Evolutionary conservation across 139 green algal genomes (phyloP), one percentile per base, ranked within the genome.

Genomic region (Chlorella vulgaris): DNA sequence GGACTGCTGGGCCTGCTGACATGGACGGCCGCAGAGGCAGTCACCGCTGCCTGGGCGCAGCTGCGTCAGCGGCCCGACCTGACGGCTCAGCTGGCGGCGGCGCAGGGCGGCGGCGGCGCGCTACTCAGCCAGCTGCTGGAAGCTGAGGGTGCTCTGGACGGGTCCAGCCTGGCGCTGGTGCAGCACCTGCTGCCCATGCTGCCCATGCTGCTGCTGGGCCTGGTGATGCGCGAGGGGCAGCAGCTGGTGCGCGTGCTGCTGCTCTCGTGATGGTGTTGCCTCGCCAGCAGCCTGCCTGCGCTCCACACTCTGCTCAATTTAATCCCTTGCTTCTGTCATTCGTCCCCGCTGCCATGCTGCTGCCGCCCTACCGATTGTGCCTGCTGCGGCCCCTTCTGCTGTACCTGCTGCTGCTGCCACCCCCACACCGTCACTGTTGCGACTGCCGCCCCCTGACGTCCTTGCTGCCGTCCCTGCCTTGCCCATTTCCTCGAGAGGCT

Each of bases 151-250:
- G 51, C 50, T 31, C 60, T 88, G n/a, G 68, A 70, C 4, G 18
- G 65, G 1, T 47, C 74, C 28, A 87, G 63, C 1, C 26, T 80
- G 22, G 69, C 66, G 6, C 80, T 87, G 2, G 26, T 86, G 70
- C 31, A 51, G 31, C 60, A 84, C 21, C 29, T 70, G 42, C 40
- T 91, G 76, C 85, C 88, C 1, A 73, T 83, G 15, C 50, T 86
- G 55, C 85, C 88, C 4, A n/a, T 85, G 2, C 80, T 91, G 60
- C 40, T 91, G 69, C 61, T 89, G n/a, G 88, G 88, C 21, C 83
- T 91, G 69, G 13, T 87, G 36, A 77, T 75, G 43, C 26, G 84
- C 18, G 88, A 91, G 43, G 88, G 85, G 3, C 66, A 42, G 1
- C 78, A 88, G 39, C 50, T 91, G 68, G 87, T 91, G 83, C 69